A percentile compares a stretch with the other conserved stretches of the same genome.
Conservation (phyloP, 306 rosid genomes). For the Acacia acuminata region DNA sequence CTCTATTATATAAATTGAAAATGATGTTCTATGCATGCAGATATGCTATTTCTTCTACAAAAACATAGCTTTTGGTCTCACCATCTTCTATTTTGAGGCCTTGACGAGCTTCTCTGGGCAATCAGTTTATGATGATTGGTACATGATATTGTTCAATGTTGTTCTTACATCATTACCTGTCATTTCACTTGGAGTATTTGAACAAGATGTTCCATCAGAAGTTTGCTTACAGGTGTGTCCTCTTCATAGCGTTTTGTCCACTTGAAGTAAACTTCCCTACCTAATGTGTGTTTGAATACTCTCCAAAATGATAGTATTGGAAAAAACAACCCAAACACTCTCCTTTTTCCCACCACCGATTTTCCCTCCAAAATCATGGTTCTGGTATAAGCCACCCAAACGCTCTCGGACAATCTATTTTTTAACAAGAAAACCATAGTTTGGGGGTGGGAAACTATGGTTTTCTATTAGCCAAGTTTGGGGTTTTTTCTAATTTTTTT, state of each 20-base stretch:
- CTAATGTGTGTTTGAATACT: background rate
- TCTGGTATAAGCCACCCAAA: too few relatives aligned
- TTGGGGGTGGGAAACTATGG: too few relatives aligned
- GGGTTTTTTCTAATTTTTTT: too few relatives aligned
- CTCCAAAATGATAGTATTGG: too few relatives aligned
- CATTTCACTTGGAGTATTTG: conserved; percentile 97
- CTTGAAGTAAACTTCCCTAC: conserved; percentile 19
- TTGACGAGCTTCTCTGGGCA: conserved; percentile 94
- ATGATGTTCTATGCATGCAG: conserved; percentile 44
- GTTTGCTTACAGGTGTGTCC: conserved; percentile 93
- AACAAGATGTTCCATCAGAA: conserved; percentile 97
- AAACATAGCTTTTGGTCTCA: conserved; percentile 95
- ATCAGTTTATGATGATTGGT: conserved; percentile 92
- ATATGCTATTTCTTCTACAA: conserved; percentile 99
- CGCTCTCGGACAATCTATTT: too few relatives aligned
- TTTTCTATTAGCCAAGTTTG: too few relatives aligned
- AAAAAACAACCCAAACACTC: too few relatives aligned
- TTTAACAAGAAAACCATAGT: too few relatives aligned
- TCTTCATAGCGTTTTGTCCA: conserved; percentile 5
- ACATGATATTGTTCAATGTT: conserved; percentile 92
- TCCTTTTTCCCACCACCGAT: too few relatives aligned
- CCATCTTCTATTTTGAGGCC: conserved; percentile 96
- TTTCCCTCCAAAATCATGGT: too few relatives aligned
- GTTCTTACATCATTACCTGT: conserved; percentile 96
- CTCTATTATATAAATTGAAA: background rate